A percentile compares a stretch with the other conserved stretches of the same genome.
Evolutionary conservation across 805 yeast genomes (phyloP).

Genomic region (Nakazawaea ishiwadae): DNA sequence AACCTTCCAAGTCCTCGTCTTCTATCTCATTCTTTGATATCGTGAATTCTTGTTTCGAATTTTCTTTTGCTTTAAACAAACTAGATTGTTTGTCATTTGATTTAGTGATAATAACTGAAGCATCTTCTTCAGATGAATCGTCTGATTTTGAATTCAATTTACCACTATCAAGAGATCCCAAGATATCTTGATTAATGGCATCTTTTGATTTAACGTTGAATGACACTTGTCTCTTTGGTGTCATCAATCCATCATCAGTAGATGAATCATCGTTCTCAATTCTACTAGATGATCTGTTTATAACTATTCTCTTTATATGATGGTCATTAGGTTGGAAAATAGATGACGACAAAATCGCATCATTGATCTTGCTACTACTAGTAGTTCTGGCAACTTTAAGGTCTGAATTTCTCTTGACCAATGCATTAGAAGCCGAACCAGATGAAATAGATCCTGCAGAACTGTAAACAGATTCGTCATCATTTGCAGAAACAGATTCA

Average conservation of each 20-base stretch:
- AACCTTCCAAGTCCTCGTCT: constrained; percentile 54
- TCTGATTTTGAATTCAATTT: neutral
- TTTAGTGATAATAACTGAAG: neutral
- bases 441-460: neutral
- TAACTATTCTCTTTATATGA: constrained; percentile 43
- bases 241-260: constrained; percentile 12
- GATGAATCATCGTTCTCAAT: constrained; percentile 10
- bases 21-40: constrained; percentile 5
- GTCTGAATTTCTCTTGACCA: constrained; percentile 4
- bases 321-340: constrained; percentile 62
- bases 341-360: constrained; percentile 65
- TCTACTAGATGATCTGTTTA: constrained; percentile 34
- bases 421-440: neutral
- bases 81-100: neutral
- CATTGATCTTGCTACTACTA: constrained; percentile 29
- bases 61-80: neutral
- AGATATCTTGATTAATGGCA: neutral
- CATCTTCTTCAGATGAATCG: neutral
- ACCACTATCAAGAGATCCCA: neutral
- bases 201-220: constrained; percentile 17
- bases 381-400: constrained; percentile 11
- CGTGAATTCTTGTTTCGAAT: neutral
- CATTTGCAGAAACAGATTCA: neutral
- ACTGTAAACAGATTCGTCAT: neutral
- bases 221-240: constrained; percentile 28